Percentiles rank a stretch among this genome's conserved stretches.
Conservation (phyloP, 257 asterid species). For the Plantago elongata region DNA sequence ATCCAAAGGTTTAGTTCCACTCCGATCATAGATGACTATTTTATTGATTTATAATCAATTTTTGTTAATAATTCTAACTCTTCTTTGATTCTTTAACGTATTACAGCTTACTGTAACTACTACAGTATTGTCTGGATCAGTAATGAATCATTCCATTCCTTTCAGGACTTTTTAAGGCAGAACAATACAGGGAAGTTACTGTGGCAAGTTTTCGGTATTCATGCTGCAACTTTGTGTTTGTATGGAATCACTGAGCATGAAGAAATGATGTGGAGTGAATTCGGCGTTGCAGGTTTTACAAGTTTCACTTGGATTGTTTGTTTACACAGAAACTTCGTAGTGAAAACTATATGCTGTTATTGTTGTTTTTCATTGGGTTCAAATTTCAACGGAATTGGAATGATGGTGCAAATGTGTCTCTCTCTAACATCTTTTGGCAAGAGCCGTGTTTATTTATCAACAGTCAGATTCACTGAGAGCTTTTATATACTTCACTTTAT, state of each 20-base stretch:
- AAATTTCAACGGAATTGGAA: too few species aligned
- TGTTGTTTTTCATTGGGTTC: background rate
- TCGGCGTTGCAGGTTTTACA: conserved; percentile 51
- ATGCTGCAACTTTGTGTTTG: conserved; percentile 71
- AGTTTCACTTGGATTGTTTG: background rate
- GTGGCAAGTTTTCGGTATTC: conserved; percentile 82
- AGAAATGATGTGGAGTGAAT: conserved; percentile 82
- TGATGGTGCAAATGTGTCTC: background rate
- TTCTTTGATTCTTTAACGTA: conserved; percentile 11
- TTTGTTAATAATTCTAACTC: background rate
- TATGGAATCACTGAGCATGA: conserved; percentile 90
- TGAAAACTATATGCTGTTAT: conserved; percentile 6
- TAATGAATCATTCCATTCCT: background rate
- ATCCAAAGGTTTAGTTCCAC: conserved; percentile 68
- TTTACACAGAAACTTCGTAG: background rate
- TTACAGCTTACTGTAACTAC: background rate
- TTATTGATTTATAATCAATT: conserved; percentile 1
- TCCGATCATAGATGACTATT: background rate
- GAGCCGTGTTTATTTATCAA: background rate
- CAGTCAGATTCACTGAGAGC: too few species aligned
- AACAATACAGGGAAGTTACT: conserved; percentile 93
- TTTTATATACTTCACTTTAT: too few species aligned
- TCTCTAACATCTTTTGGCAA: conserved; percentile 8
- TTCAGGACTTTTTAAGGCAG: conserved; percentile 90
- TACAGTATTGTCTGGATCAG: background rate